Base-by-base conservation (phyloP, 139 green algal species). In the Picochlorum sp. region DNA sequence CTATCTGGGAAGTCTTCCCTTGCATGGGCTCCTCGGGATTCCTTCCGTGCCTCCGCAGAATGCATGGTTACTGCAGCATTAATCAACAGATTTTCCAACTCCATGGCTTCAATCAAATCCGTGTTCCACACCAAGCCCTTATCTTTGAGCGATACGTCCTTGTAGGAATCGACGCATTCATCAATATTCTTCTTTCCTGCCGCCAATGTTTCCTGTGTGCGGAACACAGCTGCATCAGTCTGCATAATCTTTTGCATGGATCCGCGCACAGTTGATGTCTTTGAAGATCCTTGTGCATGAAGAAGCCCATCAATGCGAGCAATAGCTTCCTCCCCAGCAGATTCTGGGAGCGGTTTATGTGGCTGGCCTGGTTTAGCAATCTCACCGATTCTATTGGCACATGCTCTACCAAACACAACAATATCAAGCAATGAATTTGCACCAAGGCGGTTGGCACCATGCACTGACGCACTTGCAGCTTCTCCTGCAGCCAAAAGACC, bases 361-460 rank as follows among this genome's bases (percentile, higher is more conserved):
- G 83, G 62, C 21, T 71, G 70, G 47, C 86, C 84, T n/a, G 94
- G 92, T 82, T 96, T 95, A 20, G 84, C 28, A 18, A 79, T 83
- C 63, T 92, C 82, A 4, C 61, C 62, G 7, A 89, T 62, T 16
- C 71, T 78, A 72, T 86, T 87, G 34, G 86, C 94, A 76, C 91
- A 98, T 9, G 92, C 92, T 24, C 94, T 83, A 13, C 94, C 93
- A 77, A 98, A 99, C 11, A 98, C 91, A 10, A 99, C 94, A 57
- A 99, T 99, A 78, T 99, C 94, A 41, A 99, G 87, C 72, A 99
- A 77, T 4, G 82, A 93, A 85, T 99, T 99, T 57, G 94, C 94
- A 56, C 94, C 94, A 60, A 99, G 84, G n/a, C 94, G 79, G 83
- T 99, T 99, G 75, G 94, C 94, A 30, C 92, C 92, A 75, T 98